These are phyloP conservation scores for Pisolithus sp. DNA, from an alignment of 768 basidiomycete genomes.

Conservation along the genomic window DNA sequence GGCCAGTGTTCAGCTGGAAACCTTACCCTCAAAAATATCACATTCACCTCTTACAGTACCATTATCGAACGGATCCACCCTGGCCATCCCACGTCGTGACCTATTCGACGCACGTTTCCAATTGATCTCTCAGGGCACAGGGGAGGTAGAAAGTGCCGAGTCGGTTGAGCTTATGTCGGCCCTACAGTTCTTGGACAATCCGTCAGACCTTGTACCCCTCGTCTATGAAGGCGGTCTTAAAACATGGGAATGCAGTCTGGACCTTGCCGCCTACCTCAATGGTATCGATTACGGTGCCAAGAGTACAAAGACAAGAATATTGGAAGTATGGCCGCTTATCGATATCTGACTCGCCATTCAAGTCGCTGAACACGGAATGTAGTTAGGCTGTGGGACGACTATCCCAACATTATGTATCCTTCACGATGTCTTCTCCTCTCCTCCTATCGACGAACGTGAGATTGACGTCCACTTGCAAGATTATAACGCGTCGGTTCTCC, in stretches of 20 bases:
- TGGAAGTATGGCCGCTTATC: conserved; percentile 53
- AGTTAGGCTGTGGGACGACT: conserved; percentile 94
- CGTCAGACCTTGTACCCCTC: conserved; percentile 86
- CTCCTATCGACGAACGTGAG: conserved; percentile 13
- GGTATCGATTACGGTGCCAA: conserved; percentile 19
- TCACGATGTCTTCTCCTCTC: conserved; percentile 45
- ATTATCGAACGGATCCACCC: conserved; percentile 26
- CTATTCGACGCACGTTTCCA: conserved; percentile 97
- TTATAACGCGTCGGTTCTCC: conserved; percentile 78
- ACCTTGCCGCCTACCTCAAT: conserved; percentile 67
- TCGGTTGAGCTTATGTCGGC: conserved; percentile 25
- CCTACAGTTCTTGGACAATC: conserved; percentile 66
- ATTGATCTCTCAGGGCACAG: conserved; percentile 56
- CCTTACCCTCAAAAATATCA: conserved; percentile 68
- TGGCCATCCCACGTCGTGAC: conserved; percentile 67
- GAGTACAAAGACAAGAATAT: conserved; percentile 45
- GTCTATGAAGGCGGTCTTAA: conserved; percentile 96
- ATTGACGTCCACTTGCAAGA: conserved; percentile 81
- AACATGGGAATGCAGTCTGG: conserved; percentile 95
- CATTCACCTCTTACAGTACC: conserved; percentile 68
- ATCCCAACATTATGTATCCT: conserved; percentile 77
- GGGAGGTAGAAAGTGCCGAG: conserved; percentile 22
- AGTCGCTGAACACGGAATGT: not conserved
- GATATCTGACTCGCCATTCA: conserved; percentile 1
- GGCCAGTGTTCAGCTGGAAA: conserved; percentile 46